Conservation (phyloP, 306 rosid species). For the Ziziphus jujuba region DNA sequence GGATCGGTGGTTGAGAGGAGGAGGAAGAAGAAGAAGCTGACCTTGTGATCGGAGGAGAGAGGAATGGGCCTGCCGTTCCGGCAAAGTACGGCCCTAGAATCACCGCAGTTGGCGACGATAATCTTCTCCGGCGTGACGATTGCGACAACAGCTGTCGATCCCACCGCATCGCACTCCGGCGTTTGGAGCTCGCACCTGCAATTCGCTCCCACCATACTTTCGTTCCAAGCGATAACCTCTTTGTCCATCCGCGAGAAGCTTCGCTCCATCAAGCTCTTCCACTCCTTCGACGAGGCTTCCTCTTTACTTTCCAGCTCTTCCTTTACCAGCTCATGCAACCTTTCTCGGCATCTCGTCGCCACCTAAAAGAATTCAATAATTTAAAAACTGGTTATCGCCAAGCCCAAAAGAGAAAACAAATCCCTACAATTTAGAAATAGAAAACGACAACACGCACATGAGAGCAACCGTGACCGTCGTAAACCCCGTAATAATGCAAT, state of each 20-base stretch:
- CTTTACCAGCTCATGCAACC: conserved; percentile 57
- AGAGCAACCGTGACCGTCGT: conserved; percentile 80
- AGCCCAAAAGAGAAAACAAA: not conserved
- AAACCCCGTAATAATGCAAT: conserved; percentile 55
- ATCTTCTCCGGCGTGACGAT: conserved; percentile 50
- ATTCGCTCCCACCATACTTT: conserved; percentile 19
- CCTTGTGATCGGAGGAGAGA: conserved; percentile 72
- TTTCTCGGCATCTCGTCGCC: conserved; percentile 50
- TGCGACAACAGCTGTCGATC: conserved; percentile 61
- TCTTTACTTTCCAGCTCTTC: conserved; percentile 39
- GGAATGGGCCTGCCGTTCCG: conserved; percentile 57
- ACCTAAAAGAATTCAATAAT: conserved; percentile 30
- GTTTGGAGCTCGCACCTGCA: conserved; percentile 59
- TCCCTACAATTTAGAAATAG: not conserved
- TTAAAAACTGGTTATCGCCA: not conserved
- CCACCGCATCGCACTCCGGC: conserved; percentile 62
- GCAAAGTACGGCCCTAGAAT: conserved; percentile 64
- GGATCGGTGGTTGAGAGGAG: not conserved
- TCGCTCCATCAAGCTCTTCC: conserved; percentile 51
- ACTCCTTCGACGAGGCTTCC: conserved; percentile 10
- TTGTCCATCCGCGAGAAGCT: conserved; percentile 57
- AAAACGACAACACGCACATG: conserved; percentile 38
- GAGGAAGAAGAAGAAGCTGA: not conserved
- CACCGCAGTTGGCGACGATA: conserved; percentile 65
- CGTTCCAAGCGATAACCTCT: conserved; percentile 40